Evolutionary conservation across 768 basidiomycete species (phyloP).

Genomic region (Termitomyces sp.): DNA sequence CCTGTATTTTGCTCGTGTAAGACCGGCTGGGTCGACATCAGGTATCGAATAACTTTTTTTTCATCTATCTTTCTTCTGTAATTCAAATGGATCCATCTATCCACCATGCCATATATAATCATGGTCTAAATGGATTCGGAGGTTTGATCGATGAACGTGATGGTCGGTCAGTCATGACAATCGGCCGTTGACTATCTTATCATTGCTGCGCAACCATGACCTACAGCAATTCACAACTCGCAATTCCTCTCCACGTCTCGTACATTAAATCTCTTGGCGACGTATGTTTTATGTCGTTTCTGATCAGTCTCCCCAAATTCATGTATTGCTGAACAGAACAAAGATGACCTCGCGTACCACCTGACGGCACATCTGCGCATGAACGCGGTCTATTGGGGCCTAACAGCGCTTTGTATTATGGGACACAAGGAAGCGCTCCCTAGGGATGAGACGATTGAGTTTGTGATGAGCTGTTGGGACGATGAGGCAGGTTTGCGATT

Average conservation of each 20-base stretch:
- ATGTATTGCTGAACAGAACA: constrained; percentile 40
- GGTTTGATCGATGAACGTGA: background rate
- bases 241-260: constrained; percentile 57
- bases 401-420: constrained; percentile 84
- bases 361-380: constrained; percentile 89
- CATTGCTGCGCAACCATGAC: constrained; percentile 3
- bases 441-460: constrained; percentile 78
- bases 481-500: constrained; percentile 64
- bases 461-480: constrained; percentile 95
- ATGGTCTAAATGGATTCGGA: background rate
- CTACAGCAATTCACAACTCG: constrained; percentile 9
- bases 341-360: constrained; percentile 84
- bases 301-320: background rate
- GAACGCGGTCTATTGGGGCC: constrained; percentile 96
- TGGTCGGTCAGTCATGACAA: too few relatives aligned
- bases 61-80: too few relatives aligned
- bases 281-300: constrained; percentile 27
- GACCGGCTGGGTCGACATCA: too few relatives aligned
- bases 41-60: too few relatives aligned
- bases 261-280: constrained; percentile 76
- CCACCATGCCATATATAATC: background rate
- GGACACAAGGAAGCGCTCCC: constrained; percentile 71
- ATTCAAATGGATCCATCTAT: too few relatives aligned
- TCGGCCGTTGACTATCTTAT: background rate
- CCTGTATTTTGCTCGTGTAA: too few relatives aligned